Conservation (phyloP, 1,139 yeast genomes). For the Scheffersomyces segobiensis region DNA sequence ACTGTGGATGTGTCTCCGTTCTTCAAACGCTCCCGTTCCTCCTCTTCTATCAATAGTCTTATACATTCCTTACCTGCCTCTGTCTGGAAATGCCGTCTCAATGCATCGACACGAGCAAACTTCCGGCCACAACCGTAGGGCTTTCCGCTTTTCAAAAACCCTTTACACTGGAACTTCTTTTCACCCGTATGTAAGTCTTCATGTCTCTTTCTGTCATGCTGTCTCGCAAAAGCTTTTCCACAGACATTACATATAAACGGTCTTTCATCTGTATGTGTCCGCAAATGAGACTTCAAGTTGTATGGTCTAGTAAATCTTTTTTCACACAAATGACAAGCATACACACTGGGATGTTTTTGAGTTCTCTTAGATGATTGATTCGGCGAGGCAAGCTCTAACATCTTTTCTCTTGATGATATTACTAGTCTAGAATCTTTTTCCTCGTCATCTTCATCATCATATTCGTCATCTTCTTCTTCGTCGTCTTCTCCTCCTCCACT, state of each 20-base stretch:
- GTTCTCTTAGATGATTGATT: slow-evolving; percentile 51
- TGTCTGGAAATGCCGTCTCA: slow-evolving; percentile 90
- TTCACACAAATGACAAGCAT: slow-evolving; percentile 82
- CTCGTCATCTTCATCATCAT: slow-evolving; percentile 8
- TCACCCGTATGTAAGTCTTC: slow-evolving; percentile 92
- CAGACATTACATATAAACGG: slow-evolving; percentile 87
- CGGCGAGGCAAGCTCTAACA: slow-evolving; percentile 62
- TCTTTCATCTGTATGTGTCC: slow-evolving; percentile 93
- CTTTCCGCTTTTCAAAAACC: slow-evolving; percentile 61
- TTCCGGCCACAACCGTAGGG: slow-evolving; percentile 91
- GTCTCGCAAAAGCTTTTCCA: slow-evolving; percentile 93
- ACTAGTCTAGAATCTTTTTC: slow-evolving; percentile 6
- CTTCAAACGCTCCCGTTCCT: slow-evolving; percentile 33
- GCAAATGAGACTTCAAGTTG: slow-evolving; percentile 83
- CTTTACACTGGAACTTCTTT: slow-evolving; percentile 83
- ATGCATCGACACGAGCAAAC: slow-evolving; percentile 95
- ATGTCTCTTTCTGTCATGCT: slow-evolving; percentile 91
- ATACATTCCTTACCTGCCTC: slow-evolving; percentile 91
- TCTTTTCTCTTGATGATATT: slow-evolving; percentile 51
- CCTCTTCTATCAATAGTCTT: slow-evolving; percentile 70
- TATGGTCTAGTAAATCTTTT: slow-evolving; percentile 90
- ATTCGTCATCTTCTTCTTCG: slow-evolving; percentile 11
- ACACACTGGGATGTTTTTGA: slow-evolving; percentile 78
- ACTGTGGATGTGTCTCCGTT: slow-evolving; percentile 8
- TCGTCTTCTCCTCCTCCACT: slow-evolving; percentile 12